A percentile compares a stretch with the other conserved stretches of the same genome.
Evolutionary conservation across 169 alveolate species (phyloP).

Genomic region (Eimeria maxima): DNA sequence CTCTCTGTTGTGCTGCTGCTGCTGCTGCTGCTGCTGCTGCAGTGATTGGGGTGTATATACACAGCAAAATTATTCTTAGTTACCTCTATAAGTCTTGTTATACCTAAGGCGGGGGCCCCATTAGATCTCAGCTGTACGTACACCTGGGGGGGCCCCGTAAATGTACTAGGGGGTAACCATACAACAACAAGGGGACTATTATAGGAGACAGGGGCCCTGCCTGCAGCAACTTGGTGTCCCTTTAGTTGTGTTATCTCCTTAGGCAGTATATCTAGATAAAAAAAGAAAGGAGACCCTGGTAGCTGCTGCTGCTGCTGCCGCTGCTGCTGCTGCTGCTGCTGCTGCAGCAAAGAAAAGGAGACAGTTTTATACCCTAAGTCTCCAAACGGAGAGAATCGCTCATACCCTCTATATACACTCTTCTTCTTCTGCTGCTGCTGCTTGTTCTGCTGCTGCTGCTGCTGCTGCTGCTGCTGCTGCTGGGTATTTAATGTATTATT

Average conservation of each 20-base stretch:
- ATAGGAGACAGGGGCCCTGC: conserved; percentile 19
- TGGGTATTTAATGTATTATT: not conserved
- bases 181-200: conserved; percentile 10
- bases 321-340: no score
- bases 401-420: not conserved
- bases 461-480: conserved; percentile 54
- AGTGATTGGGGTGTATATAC: conserved; percentile 56
- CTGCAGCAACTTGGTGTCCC: conserved; percentile 28
- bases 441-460: conserved; percentile 6
- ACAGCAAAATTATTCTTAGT: not conserved
- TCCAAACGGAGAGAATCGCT: conserved; percentile 19
- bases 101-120: conserved; percentile 52
- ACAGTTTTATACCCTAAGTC: not conserved
- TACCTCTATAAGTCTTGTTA: not conserved
- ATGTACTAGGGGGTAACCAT: not conserved
- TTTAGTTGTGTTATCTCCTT: not conserved
- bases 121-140: conserved; percentile 3
- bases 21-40: no score
- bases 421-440: conserved; percentile 13
- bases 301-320: no score
- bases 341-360: not conserved
- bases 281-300: not conserved
- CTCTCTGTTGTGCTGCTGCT: not conserved
- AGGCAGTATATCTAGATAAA: conserved; percentile 9
- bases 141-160: conserved; percentile 19